These are phyloP conservation scores for Penicillium concentricum DNA, from an alignment of 2,329 filamentous ascomycete genomes.

Conservation along the genomic window DNA sequence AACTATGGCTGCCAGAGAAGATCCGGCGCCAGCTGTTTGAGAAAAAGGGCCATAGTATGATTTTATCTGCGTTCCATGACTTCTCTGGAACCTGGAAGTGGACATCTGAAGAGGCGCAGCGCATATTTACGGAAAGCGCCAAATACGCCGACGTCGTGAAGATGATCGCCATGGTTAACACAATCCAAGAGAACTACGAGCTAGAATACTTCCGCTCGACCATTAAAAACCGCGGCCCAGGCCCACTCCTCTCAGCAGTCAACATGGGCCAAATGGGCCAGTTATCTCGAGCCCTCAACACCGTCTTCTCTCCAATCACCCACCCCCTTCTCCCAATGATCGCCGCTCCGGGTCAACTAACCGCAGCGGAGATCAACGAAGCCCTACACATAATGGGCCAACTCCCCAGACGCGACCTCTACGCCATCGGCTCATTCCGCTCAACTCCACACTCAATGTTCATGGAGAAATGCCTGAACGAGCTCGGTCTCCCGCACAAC, in stretches of 20 bases:
- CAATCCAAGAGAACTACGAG: constrained; percentile 84
- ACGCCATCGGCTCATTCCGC: constrained; percentile 71
- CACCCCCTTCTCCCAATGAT: constrained; percentile 81
- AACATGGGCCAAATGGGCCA: constrained; percentile 89
- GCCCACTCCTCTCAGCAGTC: constrained; percentile 75
- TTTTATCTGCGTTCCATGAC: constrained; percentile 91
- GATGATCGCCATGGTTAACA: constrained; percentile 82
- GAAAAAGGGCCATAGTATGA: constrained; percentile 72
- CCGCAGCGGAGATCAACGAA: constrained; percentile 79
- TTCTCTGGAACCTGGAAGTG: constrained; percentile 82
- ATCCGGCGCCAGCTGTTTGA: constrained; percentile 68
- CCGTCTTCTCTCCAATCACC: constrained; percentile 83
- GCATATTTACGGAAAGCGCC: constrained; percentile 68
- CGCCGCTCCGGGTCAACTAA: constrained; percentile 81
- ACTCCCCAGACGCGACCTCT: constrained; percentile 74
- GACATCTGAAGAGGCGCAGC: constrained; percentile 70
- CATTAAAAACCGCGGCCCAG: constrained; percentile 65
- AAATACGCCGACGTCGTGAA: constrained; percentile 83
- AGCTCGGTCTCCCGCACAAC: constrained; percentile 80
- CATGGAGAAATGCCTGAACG: constrained; percentile 80
- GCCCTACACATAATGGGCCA: constrained; percentile 77
- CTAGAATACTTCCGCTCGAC: constrained; percentile 83
- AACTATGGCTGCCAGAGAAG: constrained; percentile 78
- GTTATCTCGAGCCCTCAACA: constrained; percentile 78
- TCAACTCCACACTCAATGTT: constrained; percentile 79